Conservation (phyloP, 129 eudicot genomes). For the Lonicera japonica region DNA sequence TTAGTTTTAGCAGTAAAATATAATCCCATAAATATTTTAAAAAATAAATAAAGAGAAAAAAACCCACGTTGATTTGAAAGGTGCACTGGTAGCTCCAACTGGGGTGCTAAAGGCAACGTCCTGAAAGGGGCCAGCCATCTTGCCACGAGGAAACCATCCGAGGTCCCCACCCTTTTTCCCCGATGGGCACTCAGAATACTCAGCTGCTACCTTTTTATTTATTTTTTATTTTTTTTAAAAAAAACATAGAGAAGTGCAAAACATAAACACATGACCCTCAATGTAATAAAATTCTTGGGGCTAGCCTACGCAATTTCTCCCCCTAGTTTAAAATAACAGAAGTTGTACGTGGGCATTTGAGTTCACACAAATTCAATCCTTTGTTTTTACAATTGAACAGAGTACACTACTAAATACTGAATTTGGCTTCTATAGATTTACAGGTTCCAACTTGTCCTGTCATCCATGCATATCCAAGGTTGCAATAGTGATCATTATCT, state of each 20-base stretch:
- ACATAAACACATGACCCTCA: not conserved
- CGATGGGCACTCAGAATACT: constrained; percentile 96
- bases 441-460: too few species aligned
- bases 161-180: constrained; percentile 98
- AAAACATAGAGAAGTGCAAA: constrained; percentile 2
- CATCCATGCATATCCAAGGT: too few species aligned
- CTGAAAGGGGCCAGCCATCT: constrained; percentile 99
- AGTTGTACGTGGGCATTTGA: too few species aligned
- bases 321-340: too few species aligned
- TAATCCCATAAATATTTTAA: not conserved
- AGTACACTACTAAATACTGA: too few species aligned
- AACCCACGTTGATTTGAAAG: constrained; percentile 90
- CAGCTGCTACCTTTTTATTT: constrained; percentile 92
- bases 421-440: too few species aligned
- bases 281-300: not conserved
- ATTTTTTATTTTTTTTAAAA: too few species aligned
- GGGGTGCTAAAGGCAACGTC: constrained; percentile 95
- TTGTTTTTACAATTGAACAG: too few species aligned
- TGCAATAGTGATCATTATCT: too few species aligned
- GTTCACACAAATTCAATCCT: too few species aligned
- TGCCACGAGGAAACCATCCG: constrained; percentile 99
- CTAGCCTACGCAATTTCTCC: not conserved
- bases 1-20: not conserved
- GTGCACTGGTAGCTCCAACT: constrained; percentile 95
- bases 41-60: not conserved